phyloP scores from a whole-genome alignment of 805 yeast species.

The Hemisphaericaspora nanyangensis region DNA sequence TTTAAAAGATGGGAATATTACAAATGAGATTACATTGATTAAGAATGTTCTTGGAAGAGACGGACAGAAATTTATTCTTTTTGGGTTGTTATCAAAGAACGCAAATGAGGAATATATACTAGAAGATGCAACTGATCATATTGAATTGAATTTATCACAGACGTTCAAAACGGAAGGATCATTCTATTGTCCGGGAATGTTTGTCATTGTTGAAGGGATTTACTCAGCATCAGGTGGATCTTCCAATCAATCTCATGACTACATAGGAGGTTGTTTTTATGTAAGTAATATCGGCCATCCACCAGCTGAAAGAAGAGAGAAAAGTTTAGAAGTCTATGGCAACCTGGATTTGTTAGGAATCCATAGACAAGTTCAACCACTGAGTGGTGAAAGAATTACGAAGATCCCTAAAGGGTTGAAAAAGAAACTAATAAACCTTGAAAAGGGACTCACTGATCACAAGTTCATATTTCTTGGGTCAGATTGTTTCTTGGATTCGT shows the following conservation, averaged over 20 bases:
- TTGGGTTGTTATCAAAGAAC: constrained; percentile 69
- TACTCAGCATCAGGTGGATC: constrained; percentile 61
- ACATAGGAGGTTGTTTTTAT: constrained; percentile 51
- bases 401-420: constrained; percentile 62
- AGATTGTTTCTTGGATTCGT: constrained; percentile 63
- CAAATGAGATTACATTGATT: constrained; percentile 57
- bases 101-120: constrained; percentile 66
- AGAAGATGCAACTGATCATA: constrained; percentile 77
- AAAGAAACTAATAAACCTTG: constrained; percentile 51
- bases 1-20: constrained; percentile 6
- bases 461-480: constrained; percentile 71
- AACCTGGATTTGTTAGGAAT: constrained; percentile 64
- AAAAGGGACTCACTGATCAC: constrained; percentile 53
- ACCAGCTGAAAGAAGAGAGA: constrained; percentile 73
- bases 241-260: constrained; percentile 23
- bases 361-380: constrained; percentile 23
- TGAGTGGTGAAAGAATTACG: constrained; percentile 32
- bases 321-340: constrained; percentile 69
- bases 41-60: constrained; percentile 85
- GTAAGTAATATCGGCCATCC: constrained; percentile 82
- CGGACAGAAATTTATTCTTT: constrained; percentile 67
- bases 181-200: constrained; percentile 71
- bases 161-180: constrained; percentile 60
- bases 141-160: constrained; percentile 63
- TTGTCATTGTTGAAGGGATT: constrained; percentile 80